A percentile compares a stretch with the other conserved stretches of the same genome.
phyloP scores from a whole-genome alignment of 1,139 yeast genomes.

The Blastobotrys aristatus region DNA sequence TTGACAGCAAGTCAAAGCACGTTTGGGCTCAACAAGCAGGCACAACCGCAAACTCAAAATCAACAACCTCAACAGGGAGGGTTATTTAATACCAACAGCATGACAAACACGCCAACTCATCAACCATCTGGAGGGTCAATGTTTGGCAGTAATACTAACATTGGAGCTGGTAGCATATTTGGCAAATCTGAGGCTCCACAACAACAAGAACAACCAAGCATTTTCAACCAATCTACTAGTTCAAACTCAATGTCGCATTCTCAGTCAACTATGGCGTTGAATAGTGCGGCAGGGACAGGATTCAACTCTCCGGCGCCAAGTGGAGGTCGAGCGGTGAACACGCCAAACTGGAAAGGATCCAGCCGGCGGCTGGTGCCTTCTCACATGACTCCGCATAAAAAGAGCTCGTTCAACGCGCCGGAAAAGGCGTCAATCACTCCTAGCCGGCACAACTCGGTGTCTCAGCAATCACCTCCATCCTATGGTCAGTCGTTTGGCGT shows the following conservation, averaged over 20 bases:
- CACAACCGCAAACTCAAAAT: neutral
- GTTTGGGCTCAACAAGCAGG: neutral
- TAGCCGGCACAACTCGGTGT: slow-evolving; percentile 12
- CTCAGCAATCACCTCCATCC: slow-evolving; percentile 13
- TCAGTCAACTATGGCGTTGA: slow-evolving; percentile 25
- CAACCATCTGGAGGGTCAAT: neutral
- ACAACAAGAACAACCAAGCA: slow-evolving; percentile 21
- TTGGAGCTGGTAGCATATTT: no score
- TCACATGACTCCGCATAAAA: slow-evolving; percentile 22
- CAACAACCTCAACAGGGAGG: neutral
- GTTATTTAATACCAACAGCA: neutral
- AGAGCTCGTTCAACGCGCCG: slow-evolving; percentile 21
- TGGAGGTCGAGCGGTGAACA: slow-evolving; percentile 4
- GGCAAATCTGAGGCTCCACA: no score
- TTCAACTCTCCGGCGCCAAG: neutral
- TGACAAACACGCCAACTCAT: neutral
- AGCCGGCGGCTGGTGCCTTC: slow-evolving; percentile 22
- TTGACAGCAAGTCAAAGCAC: neutral
- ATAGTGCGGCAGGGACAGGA: slow-evolving; percentile 11
- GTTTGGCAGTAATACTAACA: slow-evolving; percentile 9
- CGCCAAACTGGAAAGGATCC: slow-evolving; percentile 24
- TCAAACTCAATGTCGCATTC: slow-evolving; percentile 21
- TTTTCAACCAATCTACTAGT: neutral
- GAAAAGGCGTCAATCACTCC: slow-evolving; percentile 17
- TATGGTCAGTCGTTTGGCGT: slow-evolving; percentile 25